These are phyloP conservation scores for Daedaleopsis sinensis DNA, from an alignment of 768 basidiomycete species.

Conservation along the genomic window DNA sequence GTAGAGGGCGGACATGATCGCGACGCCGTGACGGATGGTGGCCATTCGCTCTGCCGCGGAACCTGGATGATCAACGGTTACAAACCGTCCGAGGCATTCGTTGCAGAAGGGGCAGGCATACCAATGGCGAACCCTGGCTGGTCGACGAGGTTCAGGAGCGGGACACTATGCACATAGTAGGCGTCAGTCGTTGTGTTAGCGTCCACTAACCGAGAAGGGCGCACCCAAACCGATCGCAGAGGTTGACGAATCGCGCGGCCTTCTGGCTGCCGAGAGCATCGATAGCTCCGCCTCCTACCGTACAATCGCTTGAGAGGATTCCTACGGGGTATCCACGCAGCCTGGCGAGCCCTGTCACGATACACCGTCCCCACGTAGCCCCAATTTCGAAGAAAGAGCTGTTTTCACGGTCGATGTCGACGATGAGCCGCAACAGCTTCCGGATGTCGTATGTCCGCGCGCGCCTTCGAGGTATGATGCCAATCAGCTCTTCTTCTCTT, in stretches of 20 bases:
- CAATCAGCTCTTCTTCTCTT: constrained; percentile 18
- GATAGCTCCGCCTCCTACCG: constrained; percentile 15
- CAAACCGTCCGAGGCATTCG: not conserved
- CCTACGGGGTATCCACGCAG: constrained; percentile 17
- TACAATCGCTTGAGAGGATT: constrained; percentile 19
- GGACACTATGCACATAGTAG: constrained; percentile 5
- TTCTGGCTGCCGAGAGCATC: constrained; percentile 21
- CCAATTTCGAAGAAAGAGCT: constrained; percentile 24
- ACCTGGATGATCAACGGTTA: not conserved
- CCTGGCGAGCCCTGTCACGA: constrained; percentile 17
- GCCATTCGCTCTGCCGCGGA: constrained; percentile 19
- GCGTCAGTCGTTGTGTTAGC: too few relatives aligned
- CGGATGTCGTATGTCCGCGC: constrained; percentile 19
- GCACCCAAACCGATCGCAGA: constrained; percentile 22
- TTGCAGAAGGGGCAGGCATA: not conserved
- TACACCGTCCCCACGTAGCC: constrained; percentile 14
- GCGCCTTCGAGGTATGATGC: constrained; percentile 19
- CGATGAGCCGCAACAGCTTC: constrained; percentile 9
- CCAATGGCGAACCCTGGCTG: constrained; percentile 22
- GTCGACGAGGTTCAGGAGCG: constrained; percentile 21
- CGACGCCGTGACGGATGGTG: constrained; percentile 16
- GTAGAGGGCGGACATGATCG: constrained; percentile 21
- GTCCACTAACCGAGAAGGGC: not conserved
- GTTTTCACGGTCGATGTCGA: constrained; percentile 3
- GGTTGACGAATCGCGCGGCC: constrained; percentile 21